Conservation (phyloP, 2,329 filamentous ascomycete species). For the Colletotrichum sp. region DNA sequence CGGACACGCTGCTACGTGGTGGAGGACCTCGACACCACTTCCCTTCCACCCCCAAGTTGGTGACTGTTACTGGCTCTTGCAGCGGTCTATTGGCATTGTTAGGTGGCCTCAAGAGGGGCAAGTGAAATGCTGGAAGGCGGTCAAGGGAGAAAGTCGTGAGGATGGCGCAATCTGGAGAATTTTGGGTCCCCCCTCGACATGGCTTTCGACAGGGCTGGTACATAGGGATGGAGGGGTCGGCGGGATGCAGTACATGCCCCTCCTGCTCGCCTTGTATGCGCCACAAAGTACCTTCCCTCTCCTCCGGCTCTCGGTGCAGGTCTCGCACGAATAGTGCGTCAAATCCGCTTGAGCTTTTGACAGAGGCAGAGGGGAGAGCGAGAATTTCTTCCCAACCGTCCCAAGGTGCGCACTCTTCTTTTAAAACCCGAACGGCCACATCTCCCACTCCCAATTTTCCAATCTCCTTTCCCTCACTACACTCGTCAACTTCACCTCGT, state of each 20-base stretch:
- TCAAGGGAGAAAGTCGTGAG: constrained; percentile 13
- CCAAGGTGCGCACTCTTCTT: constrained; percentile 12
- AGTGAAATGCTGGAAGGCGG: constrained; percentile 14
- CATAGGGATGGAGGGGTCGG: constrained; percentile 15
- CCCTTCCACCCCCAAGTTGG: background rate
- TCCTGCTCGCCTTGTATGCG: background rate
- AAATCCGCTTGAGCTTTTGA: constrained; percentile 18
- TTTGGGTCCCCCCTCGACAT: constrained; percentile 3
- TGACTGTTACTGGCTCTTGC: background rate
- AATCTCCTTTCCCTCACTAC: constrained; percentile 5
- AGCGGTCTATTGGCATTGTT: background rate
- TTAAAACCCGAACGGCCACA: constrained; percentile 23
- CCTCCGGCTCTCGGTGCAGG: constrained; percentile 13
- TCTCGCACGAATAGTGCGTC: constrained; percentile 17
- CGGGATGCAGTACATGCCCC: background rate
- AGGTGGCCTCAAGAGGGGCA: constrained; percentile 4
- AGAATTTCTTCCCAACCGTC: constrained; percentile 17
- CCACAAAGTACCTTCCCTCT: background rate
- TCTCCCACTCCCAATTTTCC: background rate
- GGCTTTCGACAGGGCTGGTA: constrained; percentile 14
- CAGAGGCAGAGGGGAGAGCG: background rate
- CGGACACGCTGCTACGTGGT: background rate
- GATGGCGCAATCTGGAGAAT: constrained; percentile 23
- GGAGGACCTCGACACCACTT: background rate
- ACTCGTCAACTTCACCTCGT: background rate